Evolutionary conservation across 2,329 filamentous ascomycete genomes (phyloP), one percentile per base, ranked within the genome.

Genomic region (Zymoseptoria crescenta): DNA sequence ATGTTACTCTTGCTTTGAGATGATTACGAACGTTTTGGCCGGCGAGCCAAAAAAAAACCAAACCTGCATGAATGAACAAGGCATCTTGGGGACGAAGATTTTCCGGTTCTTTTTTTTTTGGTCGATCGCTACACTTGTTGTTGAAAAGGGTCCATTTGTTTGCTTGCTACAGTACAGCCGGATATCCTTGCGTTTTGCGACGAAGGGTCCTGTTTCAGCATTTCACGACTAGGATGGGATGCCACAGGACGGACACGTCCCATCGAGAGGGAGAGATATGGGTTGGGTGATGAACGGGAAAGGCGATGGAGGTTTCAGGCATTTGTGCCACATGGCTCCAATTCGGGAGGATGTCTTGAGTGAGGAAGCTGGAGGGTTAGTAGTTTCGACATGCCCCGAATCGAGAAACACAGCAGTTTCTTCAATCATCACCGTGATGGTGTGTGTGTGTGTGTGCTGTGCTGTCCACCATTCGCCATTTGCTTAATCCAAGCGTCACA

Each of bases 1-100:
- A 41, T n/a, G 35, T 41, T 41, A 41, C 35, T 41, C 16, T n/a
- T n/a, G n/a, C n/a, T n/a, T n/a, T n/a, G n/a, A n/a, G n/a, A n/a
- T n/a, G n/a, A n/a, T 16, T 41, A 41, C 35, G 35, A 41, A 41
- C 13, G n/a, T n/a, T n/a, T 41, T 62, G 64, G 61, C 59, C 62
- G 58, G 56, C 56, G 64, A 61, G 64, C 60, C 62, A 64, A n/a
- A n/a, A n/a, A n/a, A n/a, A n/a, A n/a, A n/a, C n/a, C n/a, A 59
- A 52, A 60, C 41, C 10, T 13, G 41, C n/a, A 50, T 24, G 54
- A 16, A 45, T 49, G 53, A 53, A 58, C 13, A 53, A 58, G 48
- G 53, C 51, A 45, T 30, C 24, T 48, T 29, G 20, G 19, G 45
- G 30, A 54, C 59, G 54, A 41, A 58, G 58, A 16, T 45, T 45